phyloP scores from a whole-genome alignment of 2,329 filamentous ascomycete genomes.

The Neopestalotiopsis sp. region DNA sequence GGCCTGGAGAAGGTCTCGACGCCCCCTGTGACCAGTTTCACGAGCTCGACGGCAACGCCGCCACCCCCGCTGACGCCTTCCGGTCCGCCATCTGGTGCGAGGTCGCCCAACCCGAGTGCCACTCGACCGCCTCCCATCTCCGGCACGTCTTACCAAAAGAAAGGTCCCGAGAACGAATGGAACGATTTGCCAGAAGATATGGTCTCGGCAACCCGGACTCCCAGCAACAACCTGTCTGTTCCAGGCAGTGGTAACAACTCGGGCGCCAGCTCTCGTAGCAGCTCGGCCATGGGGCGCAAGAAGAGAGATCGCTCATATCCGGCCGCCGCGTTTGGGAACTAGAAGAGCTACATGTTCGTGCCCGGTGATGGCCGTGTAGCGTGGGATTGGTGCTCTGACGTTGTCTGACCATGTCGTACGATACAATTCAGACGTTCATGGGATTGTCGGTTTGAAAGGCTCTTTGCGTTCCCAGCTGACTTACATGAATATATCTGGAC shows the following conservation, averaged over 20 bases:
- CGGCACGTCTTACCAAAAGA: constrained; percentile 61
- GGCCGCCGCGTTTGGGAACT: constrained; percentile 63
- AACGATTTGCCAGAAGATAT: constrained; percentile 69
- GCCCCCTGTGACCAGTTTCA: constrained; percentile 9
- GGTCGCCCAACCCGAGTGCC: constrained; percentile 20
- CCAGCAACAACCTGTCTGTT: constrained; percentile 22
- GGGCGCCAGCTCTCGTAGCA: constrained; percentile 59
- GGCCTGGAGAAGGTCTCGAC: constrained; percentile 6
- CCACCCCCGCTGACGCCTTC: constrained; percentile 12
- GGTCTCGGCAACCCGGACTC: constrained; percentile 27
- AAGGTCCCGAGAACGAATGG: constrained; percentile 65
- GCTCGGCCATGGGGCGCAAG: constrained; percentile 53
- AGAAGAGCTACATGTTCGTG: constrained; percentile 17
- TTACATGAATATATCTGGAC: background rate
- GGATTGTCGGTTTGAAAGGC: background rate
- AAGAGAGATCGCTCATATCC: constrained; percentile 68
- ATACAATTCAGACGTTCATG: background rate
- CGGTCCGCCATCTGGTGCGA: background rate
- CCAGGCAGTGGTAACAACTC: constrained; percentile 40
- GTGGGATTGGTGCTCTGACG: background rate
- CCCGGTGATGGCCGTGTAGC: background rate
- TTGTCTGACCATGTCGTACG: background rate
- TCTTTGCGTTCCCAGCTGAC: background rate
- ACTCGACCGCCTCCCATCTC: constrained; percentile 35
- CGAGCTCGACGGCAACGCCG: constrained; percentile 19